Base-by-base conservation (phyloP, 768 basidiomycete genomes). In the Suillus hirtellus region DNA sequence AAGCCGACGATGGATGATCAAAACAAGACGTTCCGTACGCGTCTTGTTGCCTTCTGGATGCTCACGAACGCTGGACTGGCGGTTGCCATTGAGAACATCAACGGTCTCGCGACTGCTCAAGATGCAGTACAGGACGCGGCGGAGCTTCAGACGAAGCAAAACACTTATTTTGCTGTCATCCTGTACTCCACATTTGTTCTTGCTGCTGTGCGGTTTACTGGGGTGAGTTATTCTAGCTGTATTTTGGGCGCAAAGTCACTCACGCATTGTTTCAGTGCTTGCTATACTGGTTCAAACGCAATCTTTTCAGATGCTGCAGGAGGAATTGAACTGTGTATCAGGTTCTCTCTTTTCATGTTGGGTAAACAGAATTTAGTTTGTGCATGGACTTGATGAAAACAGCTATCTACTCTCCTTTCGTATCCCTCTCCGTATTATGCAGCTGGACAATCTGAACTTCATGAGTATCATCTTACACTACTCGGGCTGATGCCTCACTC, bases 21-120 rank as follows among this genome's bases (percentile, higher is more conserved):
- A 76, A 95, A 95, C 80, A 90, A 88, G 78, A 95, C 94, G 14
- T 96, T 96, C 89, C 87, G 93, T 63, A 95, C 94, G 2, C 89
- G 93, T 56, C 81, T 95, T 27, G 92, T 95, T 49, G 86, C 89
- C 14, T 79, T 83, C 60, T 94, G 93, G 93, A 90, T 94, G 86
- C 76, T 90, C 56, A 66, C 75, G 12, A 94, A 94, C 69, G 90
- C 90, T 42, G 78, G 69, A 6, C 76, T 94, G 24, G 87, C 90
- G 4, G 81, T 94, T 62, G 85, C 89, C 40, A 90, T 94, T 61
- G 86, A 90, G 75, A 92, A 86, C 66, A 78, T 90, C 66, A 89
- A 88, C 67, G 89, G 91, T 35, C 71, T 90, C n/a, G 62, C 69
- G 43, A 81, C 77, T 4, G 78, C 72, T 61, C 63, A 72, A 27